Evolutionary conservation across 345 rosid genomes (phyloP).

Genomic region (Pseudoturritis turrita): DNA sequence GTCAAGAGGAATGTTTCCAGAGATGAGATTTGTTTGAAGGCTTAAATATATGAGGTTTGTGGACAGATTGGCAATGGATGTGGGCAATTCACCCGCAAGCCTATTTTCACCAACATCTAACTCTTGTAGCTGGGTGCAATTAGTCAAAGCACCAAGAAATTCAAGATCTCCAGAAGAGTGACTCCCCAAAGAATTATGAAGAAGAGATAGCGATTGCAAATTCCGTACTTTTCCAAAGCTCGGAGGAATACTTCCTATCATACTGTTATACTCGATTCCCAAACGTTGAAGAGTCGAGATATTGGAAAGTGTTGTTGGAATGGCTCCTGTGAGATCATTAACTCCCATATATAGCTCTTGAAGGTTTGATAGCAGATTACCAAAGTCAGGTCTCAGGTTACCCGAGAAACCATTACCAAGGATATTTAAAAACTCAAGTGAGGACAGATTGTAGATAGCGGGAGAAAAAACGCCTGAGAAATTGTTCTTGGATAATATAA

Average conservation of each 20-base stretch:
- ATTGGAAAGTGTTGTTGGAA: background rate
- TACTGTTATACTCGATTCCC: background rate
- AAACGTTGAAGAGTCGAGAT: background rate
- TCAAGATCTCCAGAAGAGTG: background rate
- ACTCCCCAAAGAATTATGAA: background rate
- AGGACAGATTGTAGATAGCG: background rate
- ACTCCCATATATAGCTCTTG: background rate
- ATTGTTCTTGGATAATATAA: background rate
- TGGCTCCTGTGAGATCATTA: background rate
- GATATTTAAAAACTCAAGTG: background rate
- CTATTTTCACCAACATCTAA: background rate
- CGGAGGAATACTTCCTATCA: background rate
- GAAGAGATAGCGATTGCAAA: background rate
- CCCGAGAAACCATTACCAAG: background rate
- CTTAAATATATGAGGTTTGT: background rate
- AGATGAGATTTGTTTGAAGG: background rate
- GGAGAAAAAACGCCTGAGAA: background rate
- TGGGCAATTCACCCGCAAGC: background rate
- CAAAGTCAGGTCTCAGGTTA: background rate
- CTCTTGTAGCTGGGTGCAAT: too few relatives aligned
- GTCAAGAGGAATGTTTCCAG: background rate
- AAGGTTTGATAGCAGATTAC: background rate
- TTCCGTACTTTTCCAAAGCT: background rate
- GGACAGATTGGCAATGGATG: background rate
- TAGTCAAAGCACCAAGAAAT: too few relatives aligned